phyloP scores from a whole-genome alignment of 352 stramenopile genomes.

The Globisporangium recalcitrans region DNA sequence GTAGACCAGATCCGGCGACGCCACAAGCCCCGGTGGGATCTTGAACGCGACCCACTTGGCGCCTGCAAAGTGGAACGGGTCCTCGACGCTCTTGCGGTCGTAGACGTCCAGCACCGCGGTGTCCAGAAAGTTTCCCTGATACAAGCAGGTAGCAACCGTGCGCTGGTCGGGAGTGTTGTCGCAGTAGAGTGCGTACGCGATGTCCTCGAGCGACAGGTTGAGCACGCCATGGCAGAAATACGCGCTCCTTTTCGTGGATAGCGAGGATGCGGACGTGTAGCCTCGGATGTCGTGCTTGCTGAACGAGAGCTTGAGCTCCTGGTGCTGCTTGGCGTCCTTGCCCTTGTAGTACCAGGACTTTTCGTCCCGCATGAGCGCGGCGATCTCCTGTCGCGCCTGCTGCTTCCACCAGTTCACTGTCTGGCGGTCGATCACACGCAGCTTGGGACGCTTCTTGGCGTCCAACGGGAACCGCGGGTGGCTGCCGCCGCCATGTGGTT shows the following conservation, averaged over 20 bases:
- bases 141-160: conserved; percentile 32
- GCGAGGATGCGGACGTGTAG: neutral
- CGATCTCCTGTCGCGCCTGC: conserved; percentile 20
- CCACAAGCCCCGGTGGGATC: conserved; percentile 21
- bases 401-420: conserved; percentile 3
- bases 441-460: neutral
- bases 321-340: neutral
- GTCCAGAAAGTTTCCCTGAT: conserved; percentile 43
- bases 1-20: conserved; percentile 35
- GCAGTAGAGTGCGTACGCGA: conserved; percentile 28
- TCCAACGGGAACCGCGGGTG: neutral
- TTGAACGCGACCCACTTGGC: conserved; percentile 38
- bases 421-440: neutral
- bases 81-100: conserved; percentile 21
- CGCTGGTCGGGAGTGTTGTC: conserved; percentile 30
- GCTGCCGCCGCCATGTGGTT: neutral
- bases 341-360: conserved; percentile 45
- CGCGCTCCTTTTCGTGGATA: neutral
- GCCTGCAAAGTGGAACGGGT: conserved; percentile 44
- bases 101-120: conserved; percentile 35
- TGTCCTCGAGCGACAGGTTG: conserved; percentile 33
- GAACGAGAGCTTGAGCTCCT: conserved; percentile 26
- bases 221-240: conserved; percentile 30
- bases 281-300: conserved; percentile 26
- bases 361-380: conserved; percentile 20